Evolutionary conservation across 495 filamentous ascomycete species (phyloP).

Genomic region (Trichocladium antarcticum): DNA sequence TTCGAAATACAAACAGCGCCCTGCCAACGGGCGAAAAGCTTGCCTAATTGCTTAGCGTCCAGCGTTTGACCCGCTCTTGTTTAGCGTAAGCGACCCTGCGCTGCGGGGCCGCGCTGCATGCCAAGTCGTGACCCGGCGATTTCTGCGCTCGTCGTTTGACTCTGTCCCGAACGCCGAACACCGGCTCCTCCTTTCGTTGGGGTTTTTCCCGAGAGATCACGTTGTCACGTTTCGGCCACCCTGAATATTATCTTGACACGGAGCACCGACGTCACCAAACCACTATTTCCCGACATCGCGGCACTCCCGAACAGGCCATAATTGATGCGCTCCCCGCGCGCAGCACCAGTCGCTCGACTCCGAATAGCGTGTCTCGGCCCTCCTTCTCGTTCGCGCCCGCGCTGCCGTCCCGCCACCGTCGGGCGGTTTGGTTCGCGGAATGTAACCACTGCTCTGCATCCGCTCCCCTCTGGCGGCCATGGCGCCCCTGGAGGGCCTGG

Average conservation of each 20-base stretch:
- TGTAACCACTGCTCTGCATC: constrained; percentile 12
- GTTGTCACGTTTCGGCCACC: constrained; percentile 8
- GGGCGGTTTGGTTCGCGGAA: constrained; percentile 10
- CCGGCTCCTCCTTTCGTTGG: too few relatives aligned
- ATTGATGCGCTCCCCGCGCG: constrained; percentile 24
- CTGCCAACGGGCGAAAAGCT: too few relatives aligned
- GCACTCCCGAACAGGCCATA: constrained; percentile 13
- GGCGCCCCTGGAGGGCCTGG: too few relatives aligned
- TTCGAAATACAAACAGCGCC: too few relatives aligned
- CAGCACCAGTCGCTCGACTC: constrained; percentile 16
- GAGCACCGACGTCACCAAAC: background rate
- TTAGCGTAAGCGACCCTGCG: too few relatives aligned
- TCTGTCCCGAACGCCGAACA: background rate
- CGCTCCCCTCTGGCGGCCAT: background rate
- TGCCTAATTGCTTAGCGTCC: too few relatives aligned
- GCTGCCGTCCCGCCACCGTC: constrained; percentile 18
- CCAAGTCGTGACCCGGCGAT: background rate
- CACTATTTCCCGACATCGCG: constrained; percentile 3
- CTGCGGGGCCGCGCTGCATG: too few relatives aligned
- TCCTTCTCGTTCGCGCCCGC: constrained; percentile 6
- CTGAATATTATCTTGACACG: background rate
- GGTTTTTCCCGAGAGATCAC: constrained; percentile 12
- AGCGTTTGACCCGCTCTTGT: too few relatives aligned
- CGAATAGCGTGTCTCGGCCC: constrained; percentile 20
- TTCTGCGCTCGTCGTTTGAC: background rate